Evolutionary conservation across 2,329 filamentous ascomycete genomes (phyloP).

Genomic region (Colletotrichum lindemuthianum): DNA sequence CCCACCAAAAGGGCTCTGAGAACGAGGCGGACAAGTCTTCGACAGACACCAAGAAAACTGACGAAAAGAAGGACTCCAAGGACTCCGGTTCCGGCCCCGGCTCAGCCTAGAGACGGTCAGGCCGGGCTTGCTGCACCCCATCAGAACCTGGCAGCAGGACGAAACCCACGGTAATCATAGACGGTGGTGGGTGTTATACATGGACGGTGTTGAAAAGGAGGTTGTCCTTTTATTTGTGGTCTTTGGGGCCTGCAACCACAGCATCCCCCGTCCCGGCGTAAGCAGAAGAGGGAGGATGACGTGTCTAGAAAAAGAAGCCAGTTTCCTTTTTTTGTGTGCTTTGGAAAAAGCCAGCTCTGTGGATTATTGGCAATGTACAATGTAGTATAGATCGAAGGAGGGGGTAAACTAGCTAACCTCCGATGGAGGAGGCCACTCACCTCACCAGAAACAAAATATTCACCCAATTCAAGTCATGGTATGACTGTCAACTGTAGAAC

Average conservation of each 20-base stretch:
- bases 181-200: constrained; percentile 41
- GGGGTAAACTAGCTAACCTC: constrained; percentile 40
- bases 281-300: neutral
- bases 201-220: constrained; percentile 50
- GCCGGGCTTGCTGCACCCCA: no score
- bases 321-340: constrained; percentile 1
- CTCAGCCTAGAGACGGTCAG: neutral
- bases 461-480: constrained; percentile 22
- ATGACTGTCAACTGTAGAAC: no score
- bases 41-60: constrained; percentile 41
- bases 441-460: constrained; percentile 39
- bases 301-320: constrained; percentile 8
- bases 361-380: constrained; percentile 40
- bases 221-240: constrained; percentile 36
- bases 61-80: constrained; percentile 42
- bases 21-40: constrained; percentile 39
- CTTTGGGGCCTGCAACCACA: neutral
- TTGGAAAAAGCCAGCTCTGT: constrained; percentile 34
- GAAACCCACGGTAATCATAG: constrained; percentile 32
- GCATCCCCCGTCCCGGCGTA: neutral
- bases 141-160: neutral
- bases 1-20: constrained; percentile 55
- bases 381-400: constrained; percentile 31
- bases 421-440: constrained; percentile 48
- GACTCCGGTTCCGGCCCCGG: constrained; percentile 45